Evolutionary conservation across 2,329 filamentous ascomycete species (phyloP).

Genomic region (Didymella pinodella): DNA sequence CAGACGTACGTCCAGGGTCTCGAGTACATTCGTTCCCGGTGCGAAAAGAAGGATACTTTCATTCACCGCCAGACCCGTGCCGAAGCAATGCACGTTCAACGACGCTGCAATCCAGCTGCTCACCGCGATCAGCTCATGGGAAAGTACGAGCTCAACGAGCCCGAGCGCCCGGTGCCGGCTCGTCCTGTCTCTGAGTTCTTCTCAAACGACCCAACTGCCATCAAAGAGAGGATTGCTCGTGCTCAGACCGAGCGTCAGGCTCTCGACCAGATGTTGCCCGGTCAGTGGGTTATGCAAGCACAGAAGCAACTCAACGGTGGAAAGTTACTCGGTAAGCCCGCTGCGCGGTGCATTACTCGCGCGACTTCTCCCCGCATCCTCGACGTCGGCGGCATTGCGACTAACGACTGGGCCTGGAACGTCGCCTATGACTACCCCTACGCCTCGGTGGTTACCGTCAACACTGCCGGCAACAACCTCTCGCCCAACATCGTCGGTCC

Average conservation of each 20-base stretch:
- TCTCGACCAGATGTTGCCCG: conserved; percentile 70
- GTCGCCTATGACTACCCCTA: conserved; percentile 85
- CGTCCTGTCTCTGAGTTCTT: conserved; percentile 57
- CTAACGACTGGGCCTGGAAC: conserved; percentile 96
- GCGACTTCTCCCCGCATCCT: conserved; percentile 75
- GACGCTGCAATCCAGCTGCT: conserved; percentile 73
- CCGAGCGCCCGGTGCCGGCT: conserved; percentile 53
- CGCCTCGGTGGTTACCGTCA: conserved; percentile 86
- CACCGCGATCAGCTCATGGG: conserved; percentile 85
- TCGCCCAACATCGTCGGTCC: conserved; percentile 72
- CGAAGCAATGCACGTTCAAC: conserved; percentile 84
- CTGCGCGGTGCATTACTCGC: conserved; percentile 55
- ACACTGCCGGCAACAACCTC: conserved; percentile 60
- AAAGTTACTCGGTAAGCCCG: conserved; percentile 63
- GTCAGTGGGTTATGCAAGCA: conserved; percentile 70
- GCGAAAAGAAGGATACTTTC: conserved; percentile 76
- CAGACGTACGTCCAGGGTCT: conserved; percentile 90
- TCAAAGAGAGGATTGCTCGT: conserved; percentile 61
- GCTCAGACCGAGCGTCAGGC: conserved; percentile 82
- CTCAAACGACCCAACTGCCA: conserved; percentile 66
- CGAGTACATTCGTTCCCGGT: conserved; percentile 73
- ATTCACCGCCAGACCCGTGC: conserved; percentile 85
- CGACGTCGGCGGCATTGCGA: conserved; percentile 83
- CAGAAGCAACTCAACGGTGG: conserved; percentile 68
- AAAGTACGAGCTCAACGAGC: conserved; percentile 76